Evolutionary conservation across 306 rosid genomes (phyloP), one percentile per base, ranked within the genome.

Genomic region (Cicer cuneatum): DNA sequence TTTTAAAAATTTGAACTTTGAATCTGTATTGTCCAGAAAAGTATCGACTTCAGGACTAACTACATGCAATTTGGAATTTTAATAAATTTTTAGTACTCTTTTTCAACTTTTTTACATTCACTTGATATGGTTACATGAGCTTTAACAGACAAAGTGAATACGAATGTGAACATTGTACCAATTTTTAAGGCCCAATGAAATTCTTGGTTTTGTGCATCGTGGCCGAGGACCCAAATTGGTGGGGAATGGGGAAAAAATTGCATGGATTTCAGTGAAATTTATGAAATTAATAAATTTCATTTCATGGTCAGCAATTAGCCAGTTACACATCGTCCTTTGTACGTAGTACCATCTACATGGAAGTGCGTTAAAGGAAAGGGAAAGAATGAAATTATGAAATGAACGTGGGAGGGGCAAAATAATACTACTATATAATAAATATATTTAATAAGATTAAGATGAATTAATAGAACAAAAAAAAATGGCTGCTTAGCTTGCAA

Each of bases 211-310:
- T 5, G 51, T 78, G 73, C 78, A 38, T 24, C 52, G 49, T 43
- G 4, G 69, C 13, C 69, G 52, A 85, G 77, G 79, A 80, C 46
- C 70, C 69, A 75, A 78, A 73, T 46, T 72, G 72, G 66, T 61
- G 78, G 80, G 81, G 68, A 83, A 45, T 68, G 69, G 80, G 19
- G 82, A 78, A 72, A 76, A 59, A 39, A 19, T 39, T 57, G 85
- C 90, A 77, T 87, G 81, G 87, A 71, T 78, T 90, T 90, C 92
- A 88, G 90, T 86, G 89, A 85, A 40, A 72, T 39, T 8, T 2
- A 57, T 53, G 51, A 63, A 42, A 79, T 65, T 42, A 65, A 65
- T 18, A 54, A n/a, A 15, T 49, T 69, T 59, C 33, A 29, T 8
- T 18, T 2, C 6, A 53, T 19, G 49, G 33, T 46, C 33, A 21